phyloP scores from a whole-genome alignment of 257 asterid genomes.

The Jasminum sambac region DNA sequence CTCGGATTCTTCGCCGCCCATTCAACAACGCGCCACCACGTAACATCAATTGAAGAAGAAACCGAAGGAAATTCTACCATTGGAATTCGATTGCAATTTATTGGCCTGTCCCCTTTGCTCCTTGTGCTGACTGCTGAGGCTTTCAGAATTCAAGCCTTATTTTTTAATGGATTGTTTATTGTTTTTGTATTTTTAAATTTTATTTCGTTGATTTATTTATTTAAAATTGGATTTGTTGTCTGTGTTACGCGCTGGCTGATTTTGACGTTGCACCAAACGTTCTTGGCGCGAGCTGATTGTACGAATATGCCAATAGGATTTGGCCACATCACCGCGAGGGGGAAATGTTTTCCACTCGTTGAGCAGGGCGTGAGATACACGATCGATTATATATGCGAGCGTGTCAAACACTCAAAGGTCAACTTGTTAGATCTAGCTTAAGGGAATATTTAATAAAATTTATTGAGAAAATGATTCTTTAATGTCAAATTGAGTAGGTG shows the following conservation, averaged over 20 bases:
- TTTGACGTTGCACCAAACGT: constrained; percentile 47
- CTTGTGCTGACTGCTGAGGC: constrained; percentile 20
- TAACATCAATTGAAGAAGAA: constrained; percentile 43
- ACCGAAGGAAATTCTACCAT: constrained; percentile 57
- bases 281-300: constrained; percentile 36
- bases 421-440: neutral
- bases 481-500: too few species aligned
- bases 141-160: constrained; percentile 28
- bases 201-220: neutral
- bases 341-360: neutral
- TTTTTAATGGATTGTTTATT: constrained; percentile 15
- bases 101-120: constrained; percentile 21
- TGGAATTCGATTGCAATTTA: constrained; percentile 41
- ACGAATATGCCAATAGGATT: constrained; percentile 5
- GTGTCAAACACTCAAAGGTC: neutral
- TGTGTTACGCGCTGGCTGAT: constrained; percentile 37
- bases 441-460: too few species aligned
- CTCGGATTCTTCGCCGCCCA: constrained; percentile 62
- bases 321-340: neutral
- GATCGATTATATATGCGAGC: neutral
- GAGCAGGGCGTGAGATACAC: neutral
- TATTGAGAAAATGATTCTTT: too few species aligned
- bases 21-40: constrained; percentile 35
- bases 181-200: neutral
- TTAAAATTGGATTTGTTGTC: constrained; percentile 16